Evolutionary conservation across 2,329 filamentous ascomycete genomes (phyloP), one percentile per base, ranked within the genome.

Genomic region (Westerdykella sp.): DNA sequence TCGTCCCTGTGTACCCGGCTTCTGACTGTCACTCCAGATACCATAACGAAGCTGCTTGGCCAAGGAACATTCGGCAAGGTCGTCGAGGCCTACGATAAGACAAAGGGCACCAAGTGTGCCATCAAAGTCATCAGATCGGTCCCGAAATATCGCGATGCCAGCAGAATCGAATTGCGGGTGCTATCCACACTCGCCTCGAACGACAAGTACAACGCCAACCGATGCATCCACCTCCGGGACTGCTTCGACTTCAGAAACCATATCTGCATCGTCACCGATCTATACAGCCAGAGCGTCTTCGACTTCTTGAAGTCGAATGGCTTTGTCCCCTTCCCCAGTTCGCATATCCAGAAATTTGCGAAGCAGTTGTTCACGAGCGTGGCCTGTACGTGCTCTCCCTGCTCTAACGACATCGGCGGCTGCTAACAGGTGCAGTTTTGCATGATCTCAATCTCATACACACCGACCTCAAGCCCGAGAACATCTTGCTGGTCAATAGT

Each of bases 61-160:
- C 93, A 98, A 70, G 93, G 93, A 50, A 98, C 93, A 0, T 98
- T 98, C 64, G 93, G 93, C 62, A 98, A 98, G 68, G 93, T 98
- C 13, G 93, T 98, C 14, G 85, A 96, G 67, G 93, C 93, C 41
- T 83, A 80, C 55, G 93, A 98, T 64, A 80, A 80, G 47, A 79
- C 79, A 57, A 83, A 82, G 50, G 84, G 84, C 47, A 78, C 77
- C 54, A 87, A 90, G 64, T 94, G 95, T 54, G 93, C 93, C 28
- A 88, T 98, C 68, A 98, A 98, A 69, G 95, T 98, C 66, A 97
- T 98, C 53, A 84, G 93, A 55, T 96, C 93, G 1, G 93, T 98
- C 11, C 93, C 95, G 62, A 98, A 98, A 66, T 98, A 98, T 63
- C 84, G 93, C 37, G 93, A 98, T 70, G 93, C 93, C 30, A 95